Evolutionary conservation across 352 stramenopile genomes (phyloP), one percentile per base, ranked within the genome.

Genomic region (Globisporangium spinosum): DNA sequence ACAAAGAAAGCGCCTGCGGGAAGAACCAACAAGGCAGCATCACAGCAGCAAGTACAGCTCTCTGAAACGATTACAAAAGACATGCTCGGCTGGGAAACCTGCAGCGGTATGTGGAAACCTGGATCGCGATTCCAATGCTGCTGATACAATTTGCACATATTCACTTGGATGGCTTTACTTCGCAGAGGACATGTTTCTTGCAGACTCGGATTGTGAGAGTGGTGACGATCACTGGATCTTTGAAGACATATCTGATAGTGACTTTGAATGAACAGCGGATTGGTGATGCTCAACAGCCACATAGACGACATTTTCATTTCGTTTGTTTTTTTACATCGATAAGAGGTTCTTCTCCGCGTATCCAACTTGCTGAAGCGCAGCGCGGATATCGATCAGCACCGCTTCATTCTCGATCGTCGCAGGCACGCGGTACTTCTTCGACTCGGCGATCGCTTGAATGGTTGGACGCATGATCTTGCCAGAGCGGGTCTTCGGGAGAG

Each of bases 221-320:
- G 68, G 68, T 1, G 34, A 65, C 9, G 66, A 77, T 40, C 29
- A 27, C 4, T 93, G 85, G 85, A 49, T 70, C 32, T 89, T 84
- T 53, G 75, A 87, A 13, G 81, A 89, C 54, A 77, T 93, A 22
- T 83, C 78, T 0, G 85, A 93, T 47, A 90, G 77, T 60, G 82
- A 90, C 59, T 93, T 91, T 57, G 78, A 87, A 34, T 78, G 43
- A 60, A 45, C 7, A 17, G 53, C 53, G n/a, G 53, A 17, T 15
- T 10, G 13, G 12, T 58, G 25, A 20, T 58, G 25, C 17, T 7
- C 20, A 38, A 58, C 51, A 32, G n/a, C 22, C 25, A 45, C 27
- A 62, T 45, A 29, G 22, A 56, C 40, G 17, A 68, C 64, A 59
- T 2, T 25, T 3, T 43, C 23, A 58, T 17, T n/a, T 58, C 25